phyloP scores from a whole-genome alignment of 2,329 filamentous ascomycete genomes.

The Daldinia sp. region DNA sequence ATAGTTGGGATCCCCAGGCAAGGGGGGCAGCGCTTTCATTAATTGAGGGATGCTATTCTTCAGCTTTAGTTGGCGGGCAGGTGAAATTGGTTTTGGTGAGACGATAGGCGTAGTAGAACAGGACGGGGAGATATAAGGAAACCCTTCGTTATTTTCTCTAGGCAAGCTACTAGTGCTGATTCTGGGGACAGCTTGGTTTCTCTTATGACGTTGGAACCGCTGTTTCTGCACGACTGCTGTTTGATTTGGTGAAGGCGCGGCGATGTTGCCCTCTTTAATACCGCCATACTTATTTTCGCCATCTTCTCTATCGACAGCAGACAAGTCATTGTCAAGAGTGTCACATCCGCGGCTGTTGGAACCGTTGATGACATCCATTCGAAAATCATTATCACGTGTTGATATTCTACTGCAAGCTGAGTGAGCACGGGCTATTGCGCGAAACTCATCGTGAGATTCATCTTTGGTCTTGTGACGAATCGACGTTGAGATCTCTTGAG shows the following conservation, averaged over 20 bases:
- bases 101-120: constrained; percentile 55
- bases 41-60: constrained; percentile 64
- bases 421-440: constrained; percentile 16
- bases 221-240: constrained; percentile 15
- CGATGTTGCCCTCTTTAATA: constrained; percentile 12
- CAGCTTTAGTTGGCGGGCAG: constrained; percentile 58
- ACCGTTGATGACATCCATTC: background rate
- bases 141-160: constrained; percentile 45
- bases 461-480: constrained; percentile 12
- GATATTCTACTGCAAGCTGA: constrained; percentile 15
- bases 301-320: background rate
- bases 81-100: constrained; percentile 63
- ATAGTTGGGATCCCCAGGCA: constrained; percentile 54
- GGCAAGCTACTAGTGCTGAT: constrained; percentile 47
- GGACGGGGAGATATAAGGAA: constrained; percentile 47
- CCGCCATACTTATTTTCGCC: background rate
- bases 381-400: background rate
- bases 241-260: constrained; percentile 7
- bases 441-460: constrained; percentile 11
- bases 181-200: constrained; percentile 46
- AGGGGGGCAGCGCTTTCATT: constrained; percentile 64
- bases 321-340: background rate
- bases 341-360: background rate
- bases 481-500: background rate
- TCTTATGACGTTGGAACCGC: constrained; percentile 46